phyloP scores from a whole-genome alignment of 192 early-diverging fungal genomes.

The Polychytrium aggregatum region DNA sequence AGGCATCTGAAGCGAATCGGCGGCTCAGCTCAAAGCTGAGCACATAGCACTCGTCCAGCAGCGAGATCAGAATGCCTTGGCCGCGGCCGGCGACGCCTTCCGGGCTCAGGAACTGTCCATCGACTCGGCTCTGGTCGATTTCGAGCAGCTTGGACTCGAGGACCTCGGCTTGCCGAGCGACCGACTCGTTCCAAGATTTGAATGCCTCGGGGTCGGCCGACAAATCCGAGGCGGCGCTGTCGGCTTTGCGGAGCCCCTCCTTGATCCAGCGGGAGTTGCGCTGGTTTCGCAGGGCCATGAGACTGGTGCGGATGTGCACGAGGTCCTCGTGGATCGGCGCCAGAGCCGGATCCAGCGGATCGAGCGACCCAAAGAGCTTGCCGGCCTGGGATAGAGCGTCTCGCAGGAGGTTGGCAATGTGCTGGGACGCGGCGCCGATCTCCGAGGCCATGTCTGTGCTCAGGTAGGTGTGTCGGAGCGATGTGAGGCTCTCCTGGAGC shows the following conservation, averaged over 20 bases:
- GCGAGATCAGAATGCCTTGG: constrained; percentile 3
- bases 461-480: too few relatives aligned
- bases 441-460: too few relatives aligned
- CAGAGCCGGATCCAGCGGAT: constrained; percentile 11
- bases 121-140: constrained; percentile 15
- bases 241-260: background rate
- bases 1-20: too few relatives aligned
- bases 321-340: constrained; percentile 4
- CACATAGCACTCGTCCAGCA: constrained; percentile 20
- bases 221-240: background rate
- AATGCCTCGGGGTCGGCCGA: background rate
- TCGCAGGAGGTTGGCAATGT: too few relatives aligned
- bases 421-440: too few relatives aligned
- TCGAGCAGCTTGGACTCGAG: constrained; percentile 4
- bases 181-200: constrained; percentile 6
- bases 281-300: constrained; percentile 5
- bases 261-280: background rate
- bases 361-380: constrained; percentile 2
- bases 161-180: constrained; percentile 2
- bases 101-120: constrained; percentile 16
- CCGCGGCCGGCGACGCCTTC: constrained; percentile 10
- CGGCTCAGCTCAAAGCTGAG: constrained; percentile 13
- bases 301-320: background rate
- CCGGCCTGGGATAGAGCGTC: too few relatives aligned
- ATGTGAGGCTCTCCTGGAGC: too few relatives aligned